A percentile compares a stretch with the other conserved stretches of the same genome.
phyloP scores from a whole-genome alignment of 2,329 filamentous ascomycete genomes.

The Bertia moriformis region DNA sequence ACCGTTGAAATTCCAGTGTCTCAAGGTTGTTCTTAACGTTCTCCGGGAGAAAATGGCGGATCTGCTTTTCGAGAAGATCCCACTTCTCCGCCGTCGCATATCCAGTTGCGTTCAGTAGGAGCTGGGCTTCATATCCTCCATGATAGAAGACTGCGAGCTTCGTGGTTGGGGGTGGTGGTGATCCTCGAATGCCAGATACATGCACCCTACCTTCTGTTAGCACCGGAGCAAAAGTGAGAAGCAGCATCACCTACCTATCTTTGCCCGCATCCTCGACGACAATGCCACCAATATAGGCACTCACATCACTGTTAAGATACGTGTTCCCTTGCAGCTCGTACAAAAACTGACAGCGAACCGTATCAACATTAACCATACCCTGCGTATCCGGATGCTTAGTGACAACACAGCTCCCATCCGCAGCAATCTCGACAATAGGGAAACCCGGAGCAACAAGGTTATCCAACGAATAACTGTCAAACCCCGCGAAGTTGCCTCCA shows the following conservation, averaged over 20 bases:
- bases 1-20: constrained; percentile 35
- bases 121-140: constrained; percentile 29
- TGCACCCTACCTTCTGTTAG: constrained; percentile 13
- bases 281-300: constrained; percentile 21
- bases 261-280: constrained; percentile 17
- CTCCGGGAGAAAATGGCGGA: constrained; percentile 24
- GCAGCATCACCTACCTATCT: constrained; percentile 7
- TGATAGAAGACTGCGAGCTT: constrained; percentile 34
- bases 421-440: constrained; percentile 31
- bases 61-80: constrained; percentile 29
- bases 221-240: constrained; percentile 3
- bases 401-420: constrained; percentile 27
- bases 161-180: constrained; percentile 30
- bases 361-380: constrained; percentile 21
- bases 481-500: constrained; percentile 34
- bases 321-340: constrained; percentile 27
- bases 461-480: constrained; percentile 22
- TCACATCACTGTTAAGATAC: constrained; percentile 32
- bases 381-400: constrained; percentile 29
- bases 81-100: constrained; percentile 32
- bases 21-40: constrained; percentile 24
- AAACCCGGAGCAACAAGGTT: constrained; percentile 22
- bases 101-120: constrained; percentile 27
- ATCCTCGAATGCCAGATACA: constrained; percentile 23
- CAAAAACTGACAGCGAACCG: constrained; percentile 28